Base-by-base conservation (phyloP, 768 basidiomycete genomes). In the Russula emetica region DNA sequence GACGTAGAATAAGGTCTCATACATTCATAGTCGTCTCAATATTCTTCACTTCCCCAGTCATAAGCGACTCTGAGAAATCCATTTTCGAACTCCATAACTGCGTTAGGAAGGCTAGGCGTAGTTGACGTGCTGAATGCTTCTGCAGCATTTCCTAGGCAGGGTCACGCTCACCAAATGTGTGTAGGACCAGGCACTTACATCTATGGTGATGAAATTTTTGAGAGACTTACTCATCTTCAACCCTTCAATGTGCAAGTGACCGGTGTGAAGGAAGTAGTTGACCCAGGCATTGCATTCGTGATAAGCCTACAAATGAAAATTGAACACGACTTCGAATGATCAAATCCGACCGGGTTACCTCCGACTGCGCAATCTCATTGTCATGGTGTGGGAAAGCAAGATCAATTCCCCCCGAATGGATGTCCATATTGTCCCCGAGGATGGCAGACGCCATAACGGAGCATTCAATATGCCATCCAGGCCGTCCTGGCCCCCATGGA, bases 381-480 rank as follows among this genome's bases (percentile, higher is more conserved):
- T 98, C 96, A 72, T 99, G 97, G 77, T 99, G 97, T 6, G 97
- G 97, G 77, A 99, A 99, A n/a, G 93, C 90, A 55, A 99, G 80
- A 76, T 99, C 97, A 45, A 92, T 87, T 5, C 97, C 97, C 56
- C 97, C 97, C 9, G 94, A 97, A 74, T 99, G 97, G 66, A 99
- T 94, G 74, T 98, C 97, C 86, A 99, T 91, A 62, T 86, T 88
- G 61, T 87, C 83, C 3, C 95, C 96, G 51, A 98, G 79, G 54
- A 98, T 79, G 36, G 88, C 94, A 67, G 85, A 90, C 20, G 95
- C 95, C 96, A 99, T 99, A 38, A 97, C 96, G 4, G 92, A 95
- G 76, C 96, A 99, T 74, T 99, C 96, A 63, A 99, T 98, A 74
- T 99, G 96, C 96, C 96, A 99, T 18, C 96, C 96, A 3, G 96